phyloP scores from a whole-genome alignment of 768 basidiomycete genomes.

The Antrodiella citrinella region DNA sequence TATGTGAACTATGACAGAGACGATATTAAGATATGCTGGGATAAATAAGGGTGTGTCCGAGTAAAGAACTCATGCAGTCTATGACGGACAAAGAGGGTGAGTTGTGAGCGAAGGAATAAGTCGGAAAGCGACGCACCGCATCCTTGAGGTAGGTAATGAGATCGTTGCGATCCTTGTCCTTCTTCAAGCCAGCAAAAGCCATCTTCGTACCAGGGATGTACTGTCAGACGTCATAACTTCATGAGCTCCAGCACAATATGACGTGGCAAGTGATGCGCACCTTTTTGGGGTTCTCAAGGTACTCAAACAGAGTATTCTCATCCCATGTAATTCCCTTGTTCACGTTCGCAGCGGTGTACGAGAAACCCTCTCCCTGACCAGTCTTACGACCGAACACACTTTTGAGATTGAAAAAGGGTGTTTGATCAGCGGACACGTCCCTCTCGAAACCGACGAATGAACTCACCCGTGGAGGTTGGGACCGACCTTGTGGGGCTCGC shows the following conservation, averaged over 20 bases:
- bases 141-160: constrained; percentile 81
- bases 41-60: constrained; percentile 5
- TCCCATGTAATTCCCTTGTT: constrained; percentile 90
- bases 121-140: constrained; percentile 38
- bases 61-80: constrained; percentile 13
- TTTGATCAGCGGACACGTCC: not conserved
- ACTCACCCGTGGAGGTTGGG: constrained; percentile 91
- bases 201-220: constrained; percentile 98
- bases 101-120: not conserved
- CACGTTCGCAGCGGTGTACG: constrained; percentile 91
- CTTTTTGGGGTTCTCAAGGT: constrained; percentile 97
- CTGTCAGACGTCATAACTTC: constrained; percentile 26
- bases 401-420: not conserved
- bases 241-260: not conserved
- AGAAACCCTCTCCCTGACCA: constrained; percentile 78
- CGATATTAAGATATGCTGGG: constrained; percentile 9
- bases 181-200: constrained; percentile 98
- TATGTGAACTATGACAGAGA: constrained; percentile 10
- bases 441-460: not conserved
- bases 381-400: constrained; percentile 82
- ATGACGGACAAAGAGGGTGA: not conserved
- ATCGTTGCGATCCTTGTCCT: constrained; percentile 95
- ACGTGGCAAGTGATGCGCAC: constrained; percentile 28
- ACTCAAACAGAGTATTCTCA: constrained; percentile 88
- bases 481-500: constrained; percentile 83